Evolutionary conservation across 495 filamentous ascomycete species (phyloP).

Genomic region (Evernia prunastri): DNA sequence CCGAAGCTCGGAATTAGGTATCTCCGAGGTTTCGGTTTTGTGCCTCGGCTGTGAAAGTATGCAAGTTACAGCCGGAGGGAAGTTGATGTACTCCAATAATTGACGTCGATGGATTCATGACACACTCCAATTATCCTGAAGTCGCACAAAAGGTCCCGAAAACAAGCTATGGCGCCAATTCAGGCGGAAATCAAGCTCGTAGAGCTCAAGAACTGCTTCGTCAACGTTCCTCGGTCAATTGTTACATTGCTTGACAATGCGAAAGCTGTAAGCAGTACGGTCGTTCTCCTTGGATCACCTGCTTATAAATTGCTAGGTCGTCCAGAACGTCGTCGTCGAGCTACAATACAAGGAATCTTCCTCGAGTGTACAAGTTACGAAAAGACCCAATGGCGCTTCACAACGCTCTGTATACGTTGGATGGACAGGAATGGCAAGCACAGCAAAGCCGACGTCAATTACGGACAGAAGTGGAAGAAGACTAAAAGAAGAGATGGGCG

Average conservation of each 20-base stretch:
- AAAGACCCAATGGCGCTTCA: slow-evolving; percentile 28
- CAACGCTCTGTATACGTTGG: slow-evolving; percentile 74
- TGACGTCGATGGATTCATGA: neutral
- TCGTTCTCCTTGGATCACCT: neutral
- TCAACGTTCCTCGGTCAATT: slow-evolving; percentile 84
- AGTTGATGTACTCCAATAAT: too few species aligned
- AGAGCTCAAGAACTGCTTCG: slow-evolving; percentile 85
- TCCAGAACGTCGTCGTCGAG: slow-evolving; percentile 94
- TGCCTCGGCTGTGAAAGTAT: slow-evolving; percentile 6
- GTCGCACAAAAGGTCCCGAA: neutral
- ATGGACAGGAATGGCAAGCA: slow-evolving; percentile 97
- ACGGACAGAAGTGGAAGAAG: slow-evolving; percentile 61
- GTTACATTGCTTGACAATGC: slow-evolving; percentile 76
- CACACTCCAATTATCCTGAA: neutral
- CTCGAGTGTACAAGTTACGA: slow-evolving; percentile 32
- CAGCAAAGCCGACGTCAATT: slow-evolving; percentile 65
- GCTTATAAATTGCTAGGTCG: slow-evolving; percentile 48
- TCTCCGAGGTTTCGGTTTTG: neutral
- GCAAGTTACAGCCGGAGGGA: too few species aligned
- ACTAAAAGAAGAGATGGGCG: slow-evolving; percentile 63
- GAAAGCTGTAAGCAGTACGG: slow-evolving; percentile 62
- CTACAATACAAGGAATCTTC: slow-evolving; percentile 54
- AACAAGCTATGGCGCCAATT: slow-evolving; percentile 49
- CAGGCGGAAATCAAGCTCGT: slow-evolving; percentile 72
- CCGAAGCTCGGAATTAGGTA: neutral